Percentiles rank a stretch among this genome's conserved stretches.
Evolutionary conservation across 352 stramenopile genomes (phyloP).

Genomic region (Globisporangium iwayamae): DNA sequence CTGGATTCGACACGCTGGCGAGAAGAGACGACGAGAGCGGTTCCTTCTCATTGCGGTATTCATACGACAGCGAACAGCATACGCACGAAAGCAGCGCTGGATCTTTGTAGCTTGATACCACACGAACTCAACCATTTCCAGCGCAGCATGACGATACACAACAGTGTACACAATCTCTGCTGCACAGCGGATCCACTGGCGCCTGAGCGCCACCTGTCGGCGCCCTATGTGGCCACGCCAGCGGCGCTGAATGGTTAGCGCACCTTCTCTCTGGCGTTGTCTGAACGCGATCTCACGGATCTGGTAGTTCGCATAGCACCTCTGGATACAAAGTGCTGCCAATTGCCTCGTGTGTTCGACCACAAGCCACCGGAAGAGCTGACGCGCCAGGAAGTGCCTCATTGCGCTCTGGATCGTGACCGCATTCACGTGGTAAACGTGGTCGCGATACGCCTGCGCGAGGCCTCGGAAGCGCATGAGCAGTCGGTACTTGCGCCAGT

Average conservation of each 20-base stretch:
- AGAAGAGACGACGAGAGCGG: constrained; percentile 16
- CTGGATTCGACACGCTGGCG: constrained; percentile 23
- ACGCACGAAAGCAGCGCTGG: constrained; percentile 20
- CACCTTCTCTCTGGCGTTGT: constrained; percentile 10
- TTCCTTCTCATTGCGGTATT: background rate
- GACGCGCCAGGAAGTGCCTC: constrained; percentile 19
- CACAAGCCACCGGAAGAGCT: constrained; percentile 18
- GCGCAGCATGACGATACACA: constrained; percentile 12
- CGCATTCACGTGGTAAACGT: constrained; percentile 21
- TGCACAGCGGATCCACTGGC: constrained; percentile 2
- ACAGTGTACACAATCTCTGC: background rate
- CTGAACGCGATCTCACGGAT: constrained; percentile 22
- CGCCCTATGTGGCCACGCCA: constrained; percentile 25
- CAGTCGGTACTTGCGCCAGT: constrained; percentile 23
- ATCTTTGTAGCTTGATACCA: constrained; percentile 12
- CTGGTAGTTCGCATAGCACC: constrained; percentile 23
- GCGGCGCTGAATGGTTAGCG: constrained; percentile 20
- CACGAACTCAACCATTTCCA: constrained; percentile 4
- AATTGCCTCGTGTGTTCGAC: constrained; percentile 7
- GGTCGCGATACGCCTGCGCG: constrained; percentile 18
- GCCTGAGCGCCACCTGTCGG: constrained; percentile 3
- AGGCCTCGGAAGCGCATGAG: constrained; percentile 19
- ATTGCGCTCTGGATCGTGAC: constrained; percentile 21
- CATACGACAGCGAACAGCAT: constrained; percentile 12
- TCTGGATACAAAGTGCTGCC: constrained; percentile 24